Percentiles rank a stretch among this genome's conserved stretches.
phyloP scores from a whole-genome alignment of 176 grass and related monocot species.

The Alloteropsis semialata region DNA sequence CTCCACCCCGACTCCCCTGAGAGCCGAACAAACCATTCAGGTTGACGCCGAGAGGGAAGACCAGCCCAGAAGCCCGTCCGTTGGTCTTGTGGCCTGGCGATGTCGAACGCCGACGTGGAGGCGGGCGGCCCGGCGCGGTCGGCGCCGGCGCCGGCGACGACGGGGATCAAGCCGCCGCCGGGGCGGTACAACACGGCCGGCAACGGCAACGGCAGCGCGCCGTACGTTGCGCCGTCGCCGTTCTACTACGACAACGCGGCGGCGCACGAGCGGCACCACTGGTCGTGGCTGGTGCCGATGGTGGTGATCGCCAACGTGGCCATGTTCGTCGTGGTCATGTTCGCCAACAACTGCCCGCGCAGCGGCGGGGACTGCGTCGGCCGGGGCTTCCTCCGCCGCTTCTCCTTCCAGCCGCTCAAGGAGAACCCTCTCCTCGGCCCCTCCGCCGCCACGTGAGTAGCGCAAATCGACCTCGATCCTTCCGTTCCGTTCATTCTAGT shows the following conservation, averaged over 20 bases:
- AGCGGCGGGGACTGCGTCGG: conserved; percentile 48
- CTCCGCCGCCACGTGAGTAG: conserved; percentile 53
- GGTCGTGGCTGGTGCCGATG: conserved; percentile 66
- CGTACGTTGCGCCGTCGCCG: conserved; percentile 21
- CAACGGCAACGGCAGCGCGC: background rate
- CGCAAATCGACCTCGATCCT: background rate
- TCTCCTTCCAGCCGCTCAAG: conserved; percentile 87
- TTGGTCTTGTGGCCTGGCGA: background rate
- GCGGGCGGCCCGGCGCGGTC: background rate
- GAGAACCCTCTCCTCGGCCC: conserved; percentile 84
- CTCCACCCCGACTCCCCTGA: background rate
- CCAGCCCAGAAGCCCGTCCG: background rate
- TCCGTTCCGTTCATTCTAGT: background rate
- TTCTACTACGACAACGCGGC: conserved; percentile 59
- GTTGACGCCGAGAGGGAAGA: background rate
- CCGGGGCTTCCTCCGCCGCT: conserved; percentile 45
- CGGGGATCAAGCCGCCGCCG: conserved; percentile 52
- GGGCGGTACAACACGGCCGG: conserved; percentile 25
- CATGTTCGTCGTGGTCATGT: conserved; percentile 70
- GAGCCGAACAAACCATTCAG: background rate
- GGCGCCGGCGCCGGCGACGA: background rate
- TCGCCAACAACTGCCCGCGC: conserved; percentile 70
- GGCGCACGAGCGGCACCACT: conserved; percentile 44
- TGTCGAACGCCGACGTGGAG: conserved; percentile 60
- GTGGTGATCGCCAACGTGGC: conserved; percentile 61